A percentile compares a stretch with the other conserved stretches of the same genome.
These are phyloP conservation scores for Cyclotella atomus DNA, from an alignment of 108 stramenopile genomes.

Conservation along the genomic window DNA sequence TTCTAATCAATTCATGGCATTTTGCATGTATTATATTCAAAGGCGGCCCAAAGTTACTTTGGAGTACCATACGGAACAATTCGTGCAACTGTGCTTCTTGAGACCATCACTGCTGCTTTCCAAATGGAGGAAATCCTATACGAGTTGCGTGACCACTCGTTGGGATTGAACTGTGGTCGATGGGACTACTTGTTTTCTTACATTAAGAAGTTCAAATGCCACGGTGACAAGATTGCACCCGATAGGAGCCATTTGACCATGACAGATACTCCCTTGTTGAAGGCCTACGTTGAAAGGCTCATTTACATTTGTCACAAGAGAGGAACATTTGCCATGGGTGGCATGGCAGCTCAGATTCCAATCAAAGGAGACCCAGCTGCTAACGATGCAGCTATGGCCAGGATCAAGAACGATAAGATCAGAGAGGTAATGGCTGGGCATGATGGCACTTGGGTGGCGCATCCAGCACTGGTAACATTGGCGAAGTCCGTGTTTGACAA, in stretches of 20 bases:
- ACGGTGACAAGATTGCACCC: slow-evolving; percentile 79
- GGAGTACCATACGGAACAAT: slow-evolving; percentile 86
- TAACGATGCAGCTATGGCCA: slow-evolving; percentile 81
- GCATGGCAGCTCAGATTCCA: slow-evolving; percentile 93
- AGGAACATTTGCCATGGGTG: slow-evolving; percentile 95
- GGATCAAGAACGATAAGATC: slow-evolving; percentile 87
- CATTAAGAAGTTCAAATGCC: slow-evolving; percentile 92
- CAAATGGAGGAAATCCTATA: slow-evolving; percentile 97
- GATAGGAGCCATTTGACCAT: slow-evolving; percentile 90
- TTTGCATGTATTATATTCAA: too few relatives aligned
- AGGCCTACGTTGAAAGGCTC: slow-evolving; percentile 87
- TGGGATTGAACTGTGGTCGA: slow-evolving; percentile 95
- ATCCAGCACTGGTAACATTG: slow-evolving; percentile 88
- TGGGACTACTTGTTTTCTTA: slow-evolving; percentile 96
- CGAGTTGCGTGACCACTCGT: slow-evolving; percentile 90
- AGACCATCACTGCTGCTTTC: slow-evolving; percentile 96
- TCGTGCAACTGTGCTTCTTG: slow-evolving; percentile 89
- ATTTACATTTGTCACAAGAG: slow-evolving; percentile 94
- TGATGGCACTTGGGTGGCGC: slow-evolving; percentile 97
- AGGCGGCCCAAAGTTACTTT: slow-evolving; percentile 79
- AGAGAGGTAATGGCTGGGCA: slow-evolving; percentile 91
- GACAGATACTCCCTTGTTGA: slow-evolving; percentile 87
- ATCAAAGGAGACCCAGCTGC: slow-evolving; percentile 83
- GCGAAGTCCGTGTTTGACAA: slow-evolving; percentile 88
- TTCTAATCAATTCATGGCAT: too few relatives aligned